Percentiles rank a stretch among this genome's conserved stretches.
Conservation (phyloP, 257 asterid genomes). For the Agastache rugosa region DNA sequence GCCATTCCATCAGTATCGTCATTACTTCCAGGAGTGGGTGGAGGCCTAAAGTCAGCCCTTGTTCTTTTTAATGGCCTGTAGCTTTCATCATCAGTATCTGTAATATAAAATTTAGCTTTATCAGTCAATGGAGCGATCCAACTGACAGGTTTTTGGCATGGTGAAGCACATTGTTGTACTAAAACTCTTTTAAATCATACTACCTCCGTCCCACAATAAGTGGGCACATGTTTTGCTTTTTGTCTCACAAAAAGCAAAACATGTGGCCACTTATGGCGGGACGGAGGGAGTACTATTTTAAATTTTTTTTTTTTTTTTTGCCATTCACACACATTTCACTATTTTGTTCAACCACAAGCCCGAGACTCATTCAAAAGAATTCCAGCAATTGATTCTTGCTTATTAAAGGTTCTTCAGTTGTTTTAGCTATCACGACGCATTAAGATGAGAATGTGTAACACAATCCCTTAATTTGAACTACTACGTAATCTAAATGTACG, state of each 20-base stretch:
- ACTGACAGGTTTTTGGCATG: background rate
- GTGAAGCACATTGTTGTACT: background rate
- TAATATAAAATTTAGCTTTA: constrained; percentile 29
- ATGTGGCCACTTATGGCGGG: too few relatives aligned
- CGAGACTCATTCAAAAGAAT: background rate
- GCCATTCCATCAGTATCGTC: constrained; percentile 83
- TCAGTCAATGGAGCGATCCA: constrained; percentile 2
- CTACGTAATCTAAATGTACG: background rate
- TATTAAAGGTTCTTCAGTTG: background rate
- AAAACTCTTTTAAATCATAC: background rate
- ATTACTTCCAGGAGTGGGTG: constrained; percentile 54
- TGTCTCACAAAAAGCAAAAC: too few relatives aligned
- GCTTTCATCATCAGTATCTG: constrained; percentile 91
- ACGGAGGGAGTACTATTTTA: too few relatives aligned
- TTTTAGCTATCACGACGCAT: constrained; percentile 1
- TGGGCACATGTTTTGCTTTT: too few relatives aligned
- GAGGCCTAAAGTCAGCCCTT: constrained; percentile 71
- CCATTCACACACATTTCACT: background rate
- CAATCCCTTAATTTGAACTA: background rate
- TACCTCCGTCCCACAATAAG: too few relatives aligned
- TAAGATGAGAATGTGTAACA: background rate
- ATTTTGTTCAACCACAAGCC: background rate
- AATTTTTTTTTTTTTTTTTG: background rate
- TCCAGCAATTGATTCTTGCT: background rate
- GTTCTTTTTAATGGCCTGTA: constrained; percentile 85